Conservation (phyloP, 2,329 filamentous ascomycete species). For the Monosporascus sp. region DNA sequence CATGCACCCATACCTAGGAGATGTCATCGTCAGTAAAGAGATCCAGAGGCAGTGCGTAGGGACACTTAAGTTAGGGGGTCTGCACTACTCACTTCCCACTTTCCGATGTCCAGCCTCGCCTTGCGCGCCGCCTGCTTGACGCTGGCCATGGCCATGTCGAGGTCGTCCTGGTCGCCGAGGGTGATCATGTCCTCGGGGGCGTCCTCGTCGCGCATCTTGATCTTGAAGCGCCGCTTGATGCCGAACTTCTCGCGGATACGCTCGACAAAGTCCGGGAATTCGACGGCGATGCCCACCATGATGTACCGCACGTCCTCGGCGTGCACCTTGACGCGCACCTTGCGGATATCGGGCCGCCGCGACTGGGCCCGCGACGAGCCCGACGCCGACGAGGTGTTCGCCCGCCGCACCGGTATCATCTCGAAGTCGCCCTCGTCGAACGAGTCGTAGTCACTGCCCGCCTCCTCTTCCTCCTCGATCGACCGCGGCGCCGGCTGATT, state of each 20-base stretch:
- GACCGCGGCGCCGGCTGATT: conserved; percentile 50
- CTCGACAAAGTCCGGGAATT: conserved; percentile 72
- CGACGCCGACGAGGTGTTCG: conserved; percentile 41
- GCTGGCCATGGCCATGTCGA: conserved; percentile 77
- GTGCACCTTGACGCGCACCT: conserved; percentile 90
- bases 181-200: conserved; percentile 84
- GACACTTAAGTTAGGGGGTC: background rate
- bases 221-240: conserved; percentile 72
- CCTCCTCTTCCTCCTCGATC: conserved; percentile 72
- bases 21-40: background rate
- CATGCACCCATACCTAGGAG: background rate
- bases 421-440: conserved; percentile 78
- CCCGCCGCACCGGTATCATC: conserved; percentile 58
- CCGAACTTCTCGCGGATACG: conserved; percentile 84
- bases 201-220: conserved; percentile 83
- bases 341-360: conserved; percentile 61
- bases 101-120: conserved; percentile 76
- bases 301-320: conserved; percentile 88
- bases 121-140: conserved; percentile 64
- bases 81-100: conserved; percentile 75
- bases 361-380: conserved; percentile 49
- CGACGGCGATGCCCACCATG: conserved; percentile 68
- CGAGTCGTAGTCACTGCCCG: conserved; percentile 64
- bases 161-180: conserved; percentile 91
- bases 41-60: background rate